Percentiles rank a stretch among this genome's conserved stretches.
Conservation (phyloP, 495 filamentous ascomycete genomes). For the Penicillium pancosmium region DNA sequence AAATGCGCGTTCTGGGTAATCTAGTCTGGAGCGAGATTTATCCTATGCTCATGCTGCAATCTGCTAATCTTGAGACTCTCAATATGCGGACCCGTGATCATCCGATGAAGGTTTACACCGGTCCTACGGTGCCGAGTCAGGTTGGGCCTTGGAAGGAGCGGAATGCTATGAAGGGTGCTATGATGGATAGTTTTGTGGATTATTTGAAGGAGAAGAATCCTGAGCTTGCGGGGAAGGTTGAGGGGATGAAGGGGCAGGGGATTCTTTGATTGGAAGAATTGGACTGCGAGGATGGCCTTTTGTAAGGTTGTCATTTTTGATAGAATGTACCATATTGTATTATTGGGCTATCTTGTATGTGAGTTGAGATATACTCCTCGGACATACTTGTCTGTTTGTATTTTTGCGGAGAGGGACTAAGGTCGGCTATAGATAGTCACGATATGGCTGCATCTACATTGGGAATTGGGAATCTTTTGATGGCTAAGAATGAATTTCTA, state of each 20-base stretch:
- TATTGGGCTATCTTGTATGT: too few species aligned
- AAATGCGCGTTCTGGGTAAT: conserved; percentile 33
- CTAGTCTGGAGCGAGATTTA: conserved; percentile 38
- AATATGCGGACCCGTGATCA: conserved; percentile 33
- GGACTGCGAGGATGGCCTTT: too few species aligned
- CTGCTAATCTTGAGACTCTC: conserved; percentile 18
- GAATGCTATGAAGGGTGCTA: neutral
- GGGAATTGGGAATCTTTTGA: too few species aligned
- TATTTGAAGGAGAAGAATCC: neutral
- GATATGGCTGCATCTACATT: too few species aligned
- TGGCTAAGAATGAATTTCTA: too few species aligned
- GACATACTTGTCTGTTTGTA: too few species aligned
- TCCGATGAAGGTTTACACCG: conserved; percentile 35
- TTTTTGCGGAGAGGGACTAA: too few species aligned
- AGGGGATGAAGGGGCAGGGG: neutral
- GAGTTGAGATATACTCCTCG: too few species aligned
- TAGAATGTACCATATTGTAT: too few species aligned
- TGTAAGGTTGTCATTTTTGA: too few species aligned
- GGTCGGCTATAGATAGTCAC: too few species aligned
- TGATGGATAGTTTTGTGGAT: neutral
- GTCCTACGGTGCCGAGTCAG: conserved; percentile 19
- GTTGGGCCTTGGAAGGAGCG: neutral
- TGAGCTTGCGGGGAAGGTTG: neutral
- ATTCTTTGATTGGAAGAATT: neutral
- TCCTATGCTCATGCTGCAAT: conserved; percentile 15